Evolutionary conservation across 2,329 filamentous ascomycete species (phyloP).

Genomic region (Dactylella cylindrospora): DNA sequence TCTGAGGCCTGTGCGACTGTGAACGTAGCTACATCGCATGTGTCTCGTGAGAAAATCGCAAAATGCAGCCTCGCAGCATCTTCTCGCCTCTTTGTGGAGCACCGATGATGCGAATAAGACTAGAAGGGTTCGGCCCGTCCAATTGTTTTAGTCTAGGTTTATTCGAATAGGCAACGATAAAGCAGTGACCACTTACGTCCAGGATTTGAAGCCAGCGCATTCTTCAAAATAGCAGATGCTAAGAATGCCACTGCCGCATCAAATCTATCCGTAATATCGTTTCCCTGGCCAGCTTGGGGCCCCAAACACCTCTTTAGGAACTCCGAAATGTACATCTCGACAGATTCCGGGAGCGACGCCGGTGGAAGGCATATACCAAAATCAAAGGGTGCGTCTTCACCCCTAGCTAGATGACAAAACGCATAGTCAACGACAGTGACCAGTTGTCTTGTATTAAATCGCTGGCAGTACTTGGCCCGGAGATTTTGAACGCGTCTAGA

Average conservation of each 20-base stretch:
- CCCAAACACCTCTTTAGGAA: not conserved
- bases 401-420: not conserved
- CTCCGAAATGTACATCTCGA: not conserved
- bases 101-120: not conserved
- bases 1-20: not conserved
- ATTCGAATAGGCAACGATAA: not conserved
- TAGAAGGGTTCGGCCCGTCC: not conserved
- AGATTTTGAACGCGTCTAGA: not conserved
- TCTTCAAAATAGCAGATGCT: not conserved
- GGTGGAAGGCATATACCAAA: not conserved
- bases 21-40: constrained; percentile 2
- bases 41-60: not conserved
- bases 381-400: not conserved
- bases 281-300: not conserved
- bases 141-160: not conserved
- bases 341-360: not conserved
- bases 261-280: not conserved
- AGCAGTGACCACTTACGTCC: not conserved
- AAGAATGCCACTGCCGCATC: not conserved
- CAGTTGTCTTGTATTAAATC: constrained; percentile 6
- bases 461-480: not conserved
- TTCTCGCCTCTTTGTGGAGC: not conserved
- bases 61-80: not conserved
- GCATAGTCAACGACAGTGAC: not conserved
- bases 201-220: not conserved